These are phyloP conservation scores for Tetraselmis chui DNA, from an alignment of 139 green algal species.

Conservation along the genomic window DNA sequence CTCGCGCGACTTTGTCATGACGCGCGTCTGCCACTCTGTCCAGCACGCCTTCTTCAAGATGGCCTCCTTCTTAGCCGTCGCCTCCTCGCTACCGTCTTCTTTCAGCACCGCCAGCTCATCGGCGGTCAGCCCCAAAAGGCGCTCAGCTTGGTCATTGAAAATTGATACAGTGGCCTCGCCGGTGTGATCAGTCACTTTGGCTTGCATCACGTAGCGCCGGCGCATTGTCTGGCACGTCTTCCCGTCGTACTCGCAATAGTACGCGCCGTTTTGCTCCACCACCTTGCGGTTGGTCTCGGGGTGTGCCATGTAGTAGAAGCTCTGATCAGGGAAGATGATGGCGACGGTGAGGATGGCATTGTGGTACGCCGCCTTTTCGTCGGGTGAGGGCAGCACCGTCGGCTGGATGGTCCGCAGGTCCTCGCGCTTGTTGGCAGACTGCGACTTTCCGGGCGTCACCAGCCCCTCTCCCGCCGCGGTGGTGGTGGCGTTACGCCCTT, in stretches of 20 bases:
- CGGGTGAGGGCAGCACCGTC: slow-evolving; percentile 23
- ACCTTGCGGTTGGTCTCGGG: slow-evolving; percentile 83
- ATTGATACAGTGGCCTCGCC: slow-evolving; percentile 40
- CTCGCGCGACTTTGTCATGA: slow-evolving; percentile 32
- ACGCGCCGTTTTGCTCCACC: slow-evolving; percentile 46
- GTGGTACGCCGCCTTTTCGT: slow-evolving; percentile 51
- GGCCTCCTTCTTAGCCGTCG: slow-evolving; percentile 1
- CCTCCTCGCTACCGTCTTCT: slow-evolving; percentile 12
- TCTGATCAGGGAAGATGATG: slow-evolving; percentile 53
- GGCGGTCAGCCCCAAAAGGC: slow-evolving; percentile 38
- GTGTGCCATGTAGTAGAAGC: slow-evolving; percentile 75
- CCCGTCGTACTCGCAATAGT: slow-evolving; percentile 57
- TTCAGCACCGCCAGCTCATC: slow-evolving; percentile 46
- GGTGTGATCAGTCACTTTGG: slow-evolving; percentile 39
- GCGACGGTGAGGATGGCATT: slow-evolving; percentile 30
- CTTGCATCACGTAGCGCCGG: slow-evolving; percentile 57
- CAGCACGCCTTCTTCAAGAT: slow-evolving; percentile 18
- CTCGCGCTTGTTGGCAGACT: background rate
- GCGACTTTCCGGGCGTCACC: slow-evolving; percentile 1
- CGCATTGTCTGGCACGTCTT: slow-evolving; percentile 22
- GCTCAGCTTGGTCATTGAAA: slow-evolving; percentile 58
- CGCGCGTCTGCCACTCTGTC: slow-evolving; percentile 8
- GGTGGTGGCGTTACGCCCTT: slow-evolving; percentile 30
- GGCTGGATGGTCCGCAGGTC: background rate
- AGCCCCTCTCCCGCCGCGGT: slow-evolving; percentile 51